A percentile compares a stretch with the other conserved stretches of the same genome.
These are phyloP conservation scores for Phyllosticta citriasiana DNA, from an alignment of 2,329 filamentous ascomycete species.

Conservation along the genomic window DNA sequence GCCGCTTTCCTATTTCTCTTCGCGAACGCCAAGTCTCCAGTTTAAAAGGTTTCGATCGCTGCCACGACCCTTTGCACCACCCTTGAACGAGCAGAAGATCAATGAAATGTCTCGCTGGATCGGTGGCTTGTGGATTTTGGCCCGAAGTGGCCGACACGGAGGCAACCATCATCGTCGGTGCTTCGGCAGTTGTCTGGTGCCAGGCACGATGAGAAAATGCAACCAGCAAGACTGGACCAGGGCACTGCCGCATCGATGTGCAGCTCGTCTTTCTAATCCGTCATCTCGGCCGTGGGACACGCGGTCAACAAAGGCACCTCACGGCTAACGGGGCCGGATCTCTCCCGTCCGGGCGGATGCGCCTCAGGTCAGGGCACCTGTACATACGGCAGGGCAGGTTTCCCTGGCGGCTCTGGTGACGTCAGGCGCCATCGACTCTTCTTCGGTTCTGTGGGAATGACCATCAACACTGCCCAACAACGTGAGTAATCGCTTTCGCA, in stretches of 20 bases:
- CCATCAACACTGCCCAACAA: constrained; percentile 5
- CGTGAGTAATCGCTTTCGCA: constrained; percentile 7
- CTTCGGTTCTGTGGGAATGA: neutral
- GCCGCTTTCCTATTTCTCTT: too few relatives aligned
- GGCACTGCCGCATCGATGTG: neutral
- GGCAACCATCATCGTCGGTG: neutral
- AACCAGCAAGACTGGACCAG: neutral
- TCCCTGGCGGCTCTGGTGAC: neutral
- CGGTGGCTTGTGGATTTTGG: neutral
- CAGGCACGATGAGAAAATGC: neutral
- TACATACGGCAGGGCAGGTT: neutral
- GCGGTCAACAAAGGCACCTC: neutral
- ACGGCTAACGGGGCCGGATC: neutral
- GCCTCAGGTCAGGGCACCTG: neutral
- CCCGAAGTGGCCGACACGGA: neutral
- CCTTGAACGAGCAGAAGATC: neutral
- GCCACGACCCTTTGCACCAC: too few relatives aligned
- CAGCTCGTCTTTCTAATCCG: neutral
- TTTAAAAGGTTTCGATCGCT: too few relatives aligned
- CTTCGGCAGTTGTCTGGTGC: neutral
- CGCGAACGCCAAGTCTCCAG: too few relatives aligned
- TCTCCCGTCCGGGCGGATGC: neutral
- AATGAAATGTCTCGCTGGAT: neutral
- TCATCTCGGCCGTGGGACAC: neutral
- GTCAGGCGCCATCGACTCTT: neutral